Conservation (phyloP, 2,329 filamentous ascomycete species). For the Chrysoporthe puriensis region DNA sequence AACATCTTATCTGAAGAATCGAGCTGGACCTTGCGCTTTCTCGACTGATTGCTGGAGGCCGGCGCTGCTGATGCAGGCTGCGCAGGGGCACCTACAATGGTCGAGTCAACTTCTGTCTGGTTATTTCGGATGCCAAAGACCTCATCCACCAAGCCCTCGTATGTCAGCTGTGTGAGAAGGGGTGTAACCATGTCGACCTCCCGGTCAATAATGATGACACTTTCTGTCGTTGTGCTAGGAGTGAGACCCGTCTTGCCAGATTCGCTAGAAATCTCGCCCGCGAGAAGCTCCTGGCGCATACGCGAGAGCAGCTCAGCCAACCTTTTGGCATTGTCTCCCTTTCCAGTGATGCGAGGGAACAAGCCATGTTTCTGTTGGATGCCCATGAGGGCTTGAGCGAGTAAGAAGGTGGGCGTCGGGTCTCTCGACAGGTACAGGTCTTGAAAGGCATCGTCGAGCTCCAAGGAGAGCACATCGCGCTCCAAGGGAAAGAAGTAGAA, state of each 20-base stretch:
- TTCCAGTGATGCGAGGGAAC: constrained; percentile 92
- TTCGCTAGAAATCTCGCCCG: constrained; percentile 73
- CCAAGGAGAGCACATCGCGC: constrained; percentile 86
- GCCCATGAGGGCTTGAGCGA: constrained; percentile 91
- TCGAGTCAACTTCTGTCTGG: constrained; percentile 89
- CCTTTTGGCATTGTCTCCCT: constrained; percentile 90
- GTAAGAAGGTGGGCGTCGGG: constrained; percentile 84
- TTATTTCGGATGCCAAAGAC: constrained; percentile 90
- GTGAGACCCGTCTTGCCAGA: constrained; percentile 68
- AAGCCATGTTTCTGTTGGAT: constrained; percentile 90
- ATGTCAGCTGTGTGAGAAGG: constrained; percentile 91
- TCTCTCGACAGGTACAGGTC: constrained; percentile 92
- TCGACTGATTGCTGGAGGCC: constrained; percentile 57
- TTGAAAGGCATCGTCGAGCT: constrained; percentile 82
- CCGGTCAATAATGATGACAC: constrained; percentile 90
- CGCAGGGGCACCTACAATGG: constrained; percentile 77
- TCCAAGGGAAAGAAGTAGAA: constrained; percentile 91
- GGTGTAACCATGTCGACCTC: constrained; percentile 93
- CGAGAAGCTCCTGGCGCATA: constrained; percentile 87
- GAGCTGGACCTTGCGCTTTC: constrained; percentile 85
- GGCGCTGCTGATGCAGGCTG: constrained; percentile 60
- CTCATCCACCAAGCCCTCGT: constrained; percentile 94
- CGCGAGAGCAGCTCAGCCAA: constrained; percentile 85
- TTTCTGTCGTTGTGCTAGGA: constrained; percentile 87
- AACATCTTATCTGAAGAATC: constrained; percentile 91